phyloP scores from a whole-genome alignment of 2,329 filamentous ascomycete species.

The Fusarium ramigenum region DNA sequence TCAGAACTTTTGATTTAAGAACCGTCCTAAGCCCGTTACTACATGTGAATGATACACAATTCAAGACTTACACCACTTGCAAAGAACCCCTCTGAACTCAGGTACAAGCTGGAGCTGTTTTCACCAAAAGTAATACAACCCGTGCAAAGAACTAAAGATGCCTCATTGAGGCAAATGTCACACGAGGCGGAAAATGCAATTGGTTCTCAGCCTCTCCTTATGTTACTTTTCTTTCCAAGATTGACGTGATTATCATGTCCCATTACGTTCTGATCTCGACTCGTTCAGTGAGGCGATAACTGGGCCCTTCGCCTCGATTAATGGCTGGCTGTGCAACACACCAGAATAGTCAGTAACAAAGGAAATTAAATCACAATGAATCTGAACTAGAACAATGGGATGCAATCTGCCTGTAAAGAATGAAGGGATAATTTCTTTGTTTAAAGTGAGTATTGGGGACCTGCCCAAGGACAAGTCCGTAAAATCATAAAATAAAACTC shows the following conservation, averaged over 20 bases:
- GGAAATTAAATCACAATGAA: neutral
- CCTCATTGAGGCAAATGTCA: neutral
- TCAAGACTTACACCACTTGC: neutral
- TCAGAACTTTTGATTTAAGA: neutral
- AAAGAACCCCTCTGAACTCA: neutral
- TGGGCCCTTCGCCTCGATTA: conserved; percentile 21
- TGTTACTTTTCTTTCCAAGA: neutral
- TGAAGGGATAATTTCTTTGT: neutral
- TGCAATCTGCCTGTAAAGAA: too few relatives aligned
- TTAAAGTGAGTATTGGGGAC: conserved; percentile 2
- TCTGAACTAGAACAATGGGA: neutral
- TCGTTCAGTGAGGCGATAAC: conserved; percentile 33
- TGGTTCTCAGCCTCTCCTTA: neutral
- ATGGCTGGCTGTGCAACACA: conserved; percentile 21
- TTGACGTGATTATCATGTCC: conserved; percentile 18
- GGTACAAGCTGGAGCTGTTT: neutral
- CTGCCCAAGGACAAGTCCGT: conserved; percentile 2
- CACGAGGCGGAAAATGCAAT: conserved; percentile 11
- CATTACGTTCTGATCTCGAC: conserved; percentile 3
- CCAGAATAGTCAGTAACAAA: neutral
- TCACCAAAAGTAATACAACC: neutral
- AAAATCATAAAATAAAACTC: conserved; percentile 17
- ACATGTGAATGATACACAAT: neutral
- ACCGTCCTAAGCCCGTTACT: neutral
- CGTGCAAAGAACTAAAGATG: neutral